Percentiles rank a stretch among this genome's conserved stretches.
phyloP scores from a whole-genome alignment of 495 filamentous ascomycete genomes.

The Aspergillus sclerotioniger region DNA sequence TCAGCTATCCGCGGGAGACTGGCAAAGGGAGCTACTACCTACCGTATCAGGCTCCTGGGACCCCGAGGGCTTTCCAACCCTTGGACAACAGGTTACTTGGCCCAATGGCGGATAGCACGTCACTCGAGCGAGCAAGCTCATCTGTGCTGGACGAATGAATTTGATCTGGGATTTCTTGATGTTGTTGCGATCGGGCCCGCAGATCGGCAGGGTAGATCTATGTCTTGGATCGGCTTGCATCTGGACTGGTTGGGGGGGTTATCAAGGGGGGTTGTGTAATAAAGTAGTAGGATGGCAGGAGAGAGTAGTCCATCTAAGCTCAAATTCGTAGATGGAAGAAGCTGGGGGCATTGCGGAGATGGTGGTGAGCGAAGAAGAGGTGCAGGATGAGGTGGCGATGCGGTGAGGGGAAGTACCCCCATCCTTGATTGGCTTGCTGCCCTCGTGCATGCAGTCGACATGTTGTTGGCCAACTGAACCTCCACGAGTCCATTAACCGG shows the following conservation, averaged over 20 bases:
- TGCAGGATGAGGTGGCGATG: constrained; percentile 15
- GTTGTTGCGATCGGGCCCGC: constrained; percentile 13
- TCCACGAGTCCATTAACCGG: too few relatives aligned
- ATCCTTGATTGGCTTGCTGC: constrained; percentile 6
- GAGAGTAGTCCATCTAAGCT: not conserved
- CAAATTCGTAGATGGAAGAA: not conserved
- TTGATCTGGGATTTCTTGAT: constrained; percentile 20
- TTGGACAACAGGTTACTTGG: constrained; percentile 60
- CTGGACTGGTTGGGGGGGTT: constrained; percentile 8
- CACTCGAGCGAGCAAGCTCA: constrained; percentile 51
- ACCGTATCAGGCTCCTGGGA: constrained; percentile 31
- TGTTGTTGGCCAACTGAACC: not conserved
- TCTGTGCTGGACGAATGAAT: constrained; percentile 45
- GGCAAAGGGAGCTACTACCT: constrained; percentile 1
- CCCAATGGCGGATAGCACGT: constrained; percentile 66
- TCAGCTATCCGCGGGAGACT: not conserved
- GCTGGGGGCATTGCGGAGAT: not conserved
- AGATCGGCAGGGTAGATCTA: constrained; percentile 26
- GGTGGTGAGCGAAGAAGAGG: not conserved
- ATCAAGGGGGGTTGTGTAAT: not conserved
- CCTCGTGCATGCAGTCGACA: not conserved
- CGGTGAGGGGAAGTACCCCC: constrained; percentile 17
- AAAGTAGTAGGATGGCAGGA: not conserved
- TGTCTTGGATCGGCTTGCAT: constrained; percentile 26
- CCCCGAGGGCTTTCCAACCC: constrained; percentile 25